Base-by-base conservation (phyloP, 345 rosid genomes). In the Ceriops decandra region DNA sequence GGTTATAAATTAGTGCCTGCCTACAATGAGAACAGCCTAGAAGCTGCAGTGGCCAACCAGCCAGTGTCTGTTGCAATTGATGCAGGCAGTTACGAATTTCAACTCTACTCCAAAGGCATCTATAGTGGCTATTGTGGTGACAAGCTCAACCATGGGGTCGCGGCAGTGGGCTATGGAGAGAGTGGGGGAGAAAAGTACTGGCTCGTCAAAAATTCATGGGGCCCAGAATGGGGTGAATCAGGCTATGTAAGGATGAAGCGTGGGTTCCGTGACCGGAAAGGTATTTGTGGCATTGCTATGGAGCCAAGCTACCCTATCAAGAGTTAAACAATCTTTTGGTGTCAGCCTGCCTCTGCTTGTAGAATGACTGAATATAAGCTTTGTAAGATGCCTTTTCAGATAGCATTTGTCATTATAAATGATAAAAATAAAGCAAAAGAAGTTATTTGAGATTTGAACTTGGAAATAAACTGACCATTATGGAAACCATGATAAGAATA, bases 161-260 rank as follows among this genome's bases (percentile, higher is more conserved):
- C 93, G 10, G 81, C 68, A 24, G 90, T 91, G 67, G 98, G 99
- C 46, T 91, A 88, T 66, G 99, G 97, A 57, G 79, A 57, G 64
- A 81, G 76, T 49, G 66, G 20, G 15, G 74, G 74, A 22, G 46
- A 36, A n/a, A 83, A 85, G 79, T 88, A 85, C 35, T 88, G 98
- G 98, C 60, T 88, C 8, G 93, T 95, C 73, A 95, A 90, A 80
- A 91, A 91, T 65, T 91, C 98, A 26, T 90, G 98, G 99, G 96
- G 98, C 5, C 24, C 62, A n/a, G 71, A 54, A 24, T 95, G 96
- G 97, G 99, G 99, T 27, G 98, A 95, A 81, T 72, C 82, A 11
- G 97, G 98, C 27, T 91, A 91, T 66, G 33, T 90, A 52, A 86
- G 86, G 73, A 80, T 95, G 85, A 64, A 61, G 64, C 87, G 92